phyloP scores from a whole-genome alignment of 2,329 filamentous ascomycete species.

The Blumeria graminis region DNA sequence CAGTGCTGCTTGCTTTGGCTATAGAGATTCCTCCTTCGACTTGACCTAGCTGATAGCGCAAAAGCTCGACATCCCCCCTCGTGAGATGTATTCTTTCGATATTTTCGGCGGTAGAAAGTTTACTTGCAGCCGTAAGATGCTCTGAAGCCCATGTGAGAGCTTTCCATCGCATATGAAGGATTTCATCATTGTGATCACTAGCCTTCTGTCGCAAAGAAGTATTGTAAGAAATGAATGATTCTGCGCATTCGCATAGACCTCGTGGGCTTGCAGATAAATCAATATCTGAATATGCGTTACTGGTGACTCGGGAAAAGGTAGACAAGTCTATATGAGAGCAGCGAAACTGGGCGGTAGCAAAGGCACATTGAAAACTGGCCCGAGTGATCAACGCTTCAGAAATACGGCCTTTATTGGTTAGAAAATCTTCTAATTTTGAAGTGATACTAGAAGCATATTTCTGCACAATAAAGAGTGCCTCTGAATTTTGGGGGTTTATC shows the following conservation, averaged over 20 bases:
- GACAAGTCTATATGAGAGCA: conserved; percentile 22
- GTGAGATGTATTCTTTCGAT: conserved; percentile 26
- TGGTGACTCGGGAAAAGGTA: conserved; percentile 24
- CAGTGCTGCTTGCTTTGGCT: neutral
- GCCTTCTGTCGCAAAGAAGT: conserved; percentile 15
- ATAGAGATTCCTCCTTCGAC: conserved; percentile 9
- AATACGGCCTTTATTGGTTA: conserved; percentile 18
- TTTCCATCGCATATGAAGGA: conserved; percentile 21
- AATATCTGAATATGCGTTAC: conserved; percentile 3
- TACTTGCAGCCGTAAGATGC: conserved; percentile 24
- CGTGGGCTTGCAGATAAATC: conserved; percentile 3
- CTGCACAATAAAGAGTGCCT: neutral
- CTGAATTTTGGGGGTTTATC: neutral
- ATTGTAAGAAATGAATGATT: conserved; percentile 23
- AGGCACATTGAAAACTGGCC: conserved; percentile 29
- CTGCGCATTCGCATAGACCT: conserved; percentile 1
- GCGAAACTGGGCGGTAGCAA: conserved; percentile 32
- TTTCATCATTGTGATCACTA: conserved; percentile 9
- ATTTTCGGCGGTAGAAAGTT: conserved; percentile 24
- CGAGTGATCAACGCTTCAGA: conserved; percentile 28
- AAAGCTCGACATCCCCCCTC: conserved; percentile 29
- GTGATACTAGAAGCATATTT: conserved; percentile 17
- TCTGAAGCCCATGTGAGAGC: conserved; percentile 25
- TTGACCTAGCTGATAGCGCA: conserved; percentile 26
- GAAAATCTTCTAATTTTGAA: conserved; percentile 27